Evolutionary conservation across 2,329 filamentous ascomycete genomes (phyloP).

Genomic region (Exserohilum turcica): DNA sequence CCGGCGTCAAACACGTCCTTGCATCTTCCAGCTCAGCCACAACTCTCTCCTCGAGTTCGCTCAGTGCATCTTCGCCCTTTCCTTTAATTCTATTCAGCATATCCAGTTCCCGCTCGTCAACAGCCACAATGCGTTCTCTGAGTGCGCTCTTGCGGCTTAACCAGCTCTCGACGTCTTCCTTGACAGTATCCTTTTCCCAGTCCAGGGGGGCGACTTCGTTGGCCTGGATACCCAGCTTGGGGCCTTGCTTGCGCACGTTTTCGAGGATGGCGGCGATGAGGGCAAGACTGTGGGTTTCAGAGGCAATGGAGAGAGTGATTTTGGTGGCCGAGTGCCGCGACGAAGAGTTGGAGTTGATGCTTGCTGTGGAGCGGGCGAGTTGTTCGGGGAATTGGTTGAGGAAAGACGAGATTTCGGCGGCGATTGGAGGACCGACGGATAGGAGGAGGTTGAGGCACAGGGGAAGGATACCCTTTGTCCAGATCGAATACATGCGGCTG

Average conservation of each 20-base stretch:
- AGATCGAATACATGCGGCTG: slow-evolving; percentile 81
- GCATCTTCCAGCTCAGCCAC: slow-evolving; percentile 52
- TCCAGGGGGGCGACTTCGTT: slow-evolving; percentile 71
- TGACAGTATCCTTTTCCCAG: slow-evolving; percentile 74
- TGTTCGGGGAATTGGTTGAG: slow-evolving; percentile 87
- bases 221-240: slow-evolving; percentile 55
- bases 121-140: slow-evolving; percentile 72
- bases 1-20: slow-evolving; percentile 45
- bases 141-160: slow-evolving; percentile 71
- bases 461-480: slow-evolving; percentile 85
- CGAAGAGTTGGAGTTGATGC: slow-evolving; percentile 64
- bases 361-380: slow-evolving; percentile 71
- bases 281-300: slow-evolving; percentile 78
- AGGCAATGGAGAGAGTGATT: slow-evolving; percentile 73
- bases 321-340: slow-evolving; percentile 49
- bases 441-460: slow-evolving; percentile 86
- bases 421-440: slow-evolving; percentile 78
- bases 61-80: slow-evolving; percentile 45
- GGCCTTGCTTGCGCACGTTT: slow-evolving; percentile 61
- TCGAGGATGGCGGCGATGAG: slow-evolving; percentile 75
- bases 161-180: slow-evolving; percentile 85
- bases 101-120: slow-evolving; percentile 73
- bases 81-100: slow-evolving; percentile 53
- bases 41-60: slow-evolving; percentile 75
- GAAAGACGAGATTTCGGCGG: slow-evolving; percentile 82